Conservation (phyloP, 2,329 filamentous ascomycete species). For the Ascochyta pisi region DNA sequence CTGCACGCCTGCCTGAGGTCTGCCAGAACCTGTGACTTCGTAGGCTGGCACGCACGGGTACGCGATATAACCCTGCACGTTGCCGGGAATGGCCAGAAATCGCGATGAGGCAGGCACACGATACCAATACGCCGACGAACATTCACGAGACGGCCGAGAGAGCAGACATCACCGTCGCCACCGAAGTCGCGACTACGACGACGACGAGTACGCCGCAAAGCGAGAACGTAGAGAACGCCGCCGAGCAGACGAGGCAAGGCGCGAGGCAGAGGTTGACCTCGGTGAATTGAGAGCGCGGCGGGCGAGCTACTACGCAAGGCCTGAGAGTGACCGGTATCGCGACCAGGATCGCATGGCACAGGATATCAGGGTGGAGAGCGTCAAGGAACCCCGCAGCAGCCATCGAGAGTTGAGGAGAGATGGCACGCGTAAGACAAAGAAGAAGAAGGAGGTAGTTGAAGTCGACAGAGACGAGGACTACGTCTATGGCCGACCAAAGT, state of each 20-base stretch:
- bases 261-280: conserved; percentile 46
- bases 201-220: conserved; percentile 36
- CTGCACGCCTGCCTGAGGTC: conserved; percentile 45
- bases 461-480: conserved; percentile 41
- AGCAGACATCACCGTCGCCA: conserved; percentile 40
- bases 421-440: conserved; percentile 38
- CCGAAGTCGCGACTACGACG: conserved; percentile 31
- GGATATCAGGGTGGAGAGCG: conserved; percentile 33
- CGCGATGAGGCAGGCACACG: conserved; percentile 41
- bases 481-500: conserved; percentile 40
- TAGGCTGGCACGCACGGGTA: conserved; percentile 40
- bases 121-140: conserved; percentile 39
- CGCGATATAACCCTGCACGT: conserved; percentile 34
- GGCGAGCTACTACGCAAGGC: conserved; percentile 48
- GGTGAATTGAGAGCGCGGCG: conserved; percentile 50
- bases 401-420: conserved; percentile 39
- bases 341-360: conserved; percentile 44
- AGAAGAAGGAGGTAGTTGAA: conserved; percentile 31
- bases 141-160: conserved; percentile 36
- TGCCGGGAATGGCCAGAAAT: conserved; percentile 45
- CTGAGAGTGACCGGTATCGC: conserved; percentile 39
- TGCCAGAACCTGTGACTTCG: conserved; percentile 39
- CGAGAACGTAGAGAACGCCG: conserved; percentile 44
- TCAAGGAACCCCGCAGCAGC: conserved; percentile 38
- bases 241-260: conserved; percentile 34